A percentile compares a stretch with the other conserved stretches of the same genome.
These are phyloP conservation scores for Tolypocladium nubicola DNA, from an alignment of 2,329 filamentous ascomycete genomes.

Conservation along the genomic window DNA sequence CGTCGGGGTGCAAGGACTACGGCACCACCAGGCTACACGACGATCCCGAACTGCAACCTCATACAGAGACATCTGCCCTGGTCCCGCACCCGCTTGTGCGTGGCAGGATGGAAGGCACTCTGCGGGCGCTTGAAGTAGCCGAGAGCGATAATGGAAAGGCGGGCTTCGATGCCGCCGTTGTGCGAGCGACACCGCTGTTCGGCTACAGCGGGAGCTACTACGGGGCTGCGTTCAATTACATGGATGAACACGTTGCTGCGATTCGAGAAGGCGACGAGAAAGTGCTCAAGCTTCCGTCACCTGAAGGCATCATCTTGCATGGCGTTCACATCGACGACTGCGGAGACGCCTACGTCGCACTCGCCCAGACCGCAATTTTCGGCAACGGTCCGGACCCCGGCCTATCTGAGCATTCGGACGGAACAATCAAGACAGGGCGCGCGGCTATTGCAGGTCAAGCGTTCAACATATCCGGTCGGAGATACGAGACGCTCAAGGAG, in stretches of 20 bases:
- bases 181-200: background rate
- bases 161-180: background rate
- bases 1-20: background rate
- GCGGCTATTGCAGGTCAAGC: background rate
- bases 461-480: background rate
- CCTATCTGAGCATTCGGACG: background rate
- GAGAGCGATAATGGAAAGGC: background rate
- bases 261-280: background rate
- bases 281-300: background rate
- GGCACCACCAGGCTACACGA: background rate
- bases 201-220: background rate
- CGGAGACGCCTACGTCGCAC: background rate
- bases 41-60: background rate
- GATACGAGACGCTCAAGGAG: background rate
- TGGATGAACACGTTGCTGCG: background rate
- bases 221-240: background rate
- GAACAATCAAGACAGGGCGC: background rate
- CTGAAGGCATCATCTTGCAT: background rate
- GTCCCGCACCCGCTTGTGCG: background rate
- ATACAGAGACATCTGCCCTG: background rate
- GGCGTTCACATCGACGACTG: background rate
- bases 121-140: background rate
- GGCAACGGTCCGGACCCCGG: background rate
- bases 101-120: background rate
- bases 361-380: background rate